A percentile compares a stretch with the other conserved stretches of the same genome.
Conservation (phyloP, 768 basidiomycete species). For the Mycena sanguinolenta region DNA sequence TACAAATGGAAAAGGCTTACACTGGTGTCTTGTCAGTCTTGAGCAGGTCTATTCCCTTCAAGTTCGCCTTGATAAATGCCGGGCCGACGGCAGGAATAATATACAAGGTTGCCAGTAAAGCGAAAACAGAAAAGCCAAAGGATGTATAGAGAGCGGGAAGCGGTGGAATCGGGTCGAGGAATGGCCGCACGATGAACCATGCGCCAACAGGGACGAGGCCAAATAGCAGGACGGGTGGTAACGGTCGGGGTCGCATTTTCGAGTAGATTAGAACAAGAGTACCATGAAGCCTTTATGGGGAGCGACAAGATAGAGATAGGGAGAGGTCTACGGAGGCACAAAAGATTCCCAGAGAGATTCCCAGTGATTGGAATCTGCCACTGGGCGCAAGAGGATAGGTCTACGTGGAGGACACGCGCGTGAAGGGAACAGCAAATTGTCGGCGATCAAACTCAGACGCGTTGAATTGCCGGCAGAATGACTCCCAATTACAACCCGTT, state of each 20-base stretch:
- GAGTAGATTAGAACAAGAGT: neutral
- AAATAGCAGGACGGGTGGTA: conserved; percentile 65
- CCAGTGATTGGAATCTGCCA: too few relatives aligned
- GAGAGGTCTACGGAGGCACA: too few relatives aligned
- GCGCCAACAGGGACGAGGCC: conserved; percentile 70
- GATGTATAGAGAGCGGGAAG: conserved; percentile 83
- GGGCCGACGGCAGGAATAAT: conserved; percentile 88
- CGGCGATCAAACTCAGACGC: conserved; percentile 7
- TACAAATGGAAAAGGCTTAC: conserved; percentile 48
- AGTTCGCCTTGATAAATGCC: conserved; percentile 82
- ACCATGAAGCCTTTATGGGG: neutral
- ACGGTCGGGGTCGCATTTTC: conserved; percentile 53
- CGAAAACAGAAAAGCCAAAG: conserved; percentile 86
- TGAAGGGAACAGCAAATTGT: too few relatives aligned
- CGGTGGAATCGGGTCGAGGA: conserved; percentile 76
- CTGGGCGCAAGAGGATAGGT: neutral
- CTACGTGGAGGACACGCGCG: conserved; percentile 6
- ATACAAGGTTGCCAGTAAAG: conserved; percentile 81
- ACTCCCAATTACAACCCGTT: neutral
- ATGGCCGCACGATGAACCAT: conserved; percentile 82
- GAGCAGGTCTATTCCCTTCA: conserved; percentile 89
- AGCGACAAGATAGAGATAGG: neutral
- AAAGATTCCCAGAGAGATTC: too few relatives aligned
- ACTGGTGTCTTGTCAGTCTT: conserved; percentile 84
- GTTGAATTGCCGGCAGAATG: conserved; percentile 7